Conservation (phyloP, 1,139 yeast species). For the Hyphopichia khmerensis region DNA sequence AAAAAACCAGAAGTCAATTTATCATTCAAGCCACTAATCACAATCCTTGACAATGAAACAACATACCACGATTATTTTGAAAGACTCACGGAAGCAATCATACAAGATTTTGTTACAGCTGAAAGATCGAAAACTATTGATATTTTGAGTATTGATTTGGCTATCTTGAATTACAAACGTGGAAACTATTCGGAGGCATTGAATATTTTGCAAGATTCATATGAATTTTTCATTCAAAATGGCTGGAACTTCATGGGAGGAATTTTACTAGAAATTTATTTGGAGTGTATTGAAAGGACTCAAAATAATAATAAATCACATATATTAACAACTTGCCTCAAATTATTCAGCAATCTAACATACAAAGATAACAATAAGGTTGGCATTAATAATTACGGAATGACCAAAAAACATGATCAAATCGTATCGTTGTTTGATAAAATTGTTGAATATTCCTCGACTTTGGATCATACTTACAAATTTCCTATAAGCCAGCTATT, state of each 20-base stretch:
- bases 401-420: conserved; percentile 19
- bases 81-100: conserved; percentile 40
- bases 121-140: conserved; percentile 65
- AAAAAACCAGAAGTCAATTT: conserved; percentile 4
- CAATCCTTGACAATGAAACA: conserved; percentile 14
- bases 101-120: conserved; percentile 47
- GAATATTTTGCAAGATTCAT: conserved; percentile 63
- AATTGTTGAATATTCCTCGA: conserved; percentile 18
- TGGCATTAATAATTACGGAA: conserved; percentile 32
- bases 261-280: conserved; percentile 59
- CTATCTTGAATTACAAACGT: conserved; percentile 61
- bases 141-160: conserved; percentile 78
- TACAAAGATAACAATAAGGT: conserved; percentile 11
- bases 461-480: conserved; percentile 16
- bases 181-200: conserved; percentile 62
- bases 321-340: conserved; percentile 30
- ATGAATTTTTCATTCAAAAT: conserved; percentile 60
- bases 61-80: conserved; percentile 26
- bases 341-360: conserved; percentile 32
- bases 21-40: conserved; percentile 15
- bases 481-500: conserved; percentile 34
- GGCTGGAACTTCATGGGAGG: conserved; percentile 80
- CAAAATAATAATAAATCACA: conserved; percentile 19
- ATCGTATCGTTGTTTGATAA: conserved; percentile 21
- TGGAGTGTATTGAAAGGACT: conserved; percentile 58